These are phyloP conservation scores for Tolypocladium pustulatum DNA, from an alignment of 2,329 filamentous ascomycete genomes.

Conservation along the genomic window DNA sequence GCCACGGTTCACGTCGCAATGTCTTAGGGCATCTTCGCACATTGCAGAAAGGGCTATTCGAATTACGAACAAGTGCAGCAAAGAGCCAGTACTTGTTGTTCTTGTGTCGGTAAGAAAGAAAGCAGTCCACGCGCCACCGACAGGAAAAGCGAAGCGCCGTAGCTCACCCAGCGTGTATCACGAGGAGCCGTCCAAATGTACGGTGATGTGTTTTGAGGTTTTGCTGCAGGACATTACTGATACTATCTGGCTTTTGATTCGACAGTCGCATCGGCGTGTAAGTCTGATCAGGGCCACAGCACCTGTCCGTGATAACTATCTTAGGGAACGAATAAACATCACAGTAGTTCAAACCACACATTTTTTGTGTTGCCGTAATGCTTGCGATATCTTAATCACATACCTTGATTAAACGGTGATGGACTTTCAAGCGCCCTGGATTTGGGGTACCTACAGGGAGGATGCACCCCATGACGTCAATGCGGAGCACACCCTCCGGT, in stretches of 20 bases:
- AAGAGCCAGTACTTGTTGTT: neutral
- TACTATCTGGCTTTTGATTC: neutral
- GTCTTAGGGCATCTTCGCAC: too few species aligned
- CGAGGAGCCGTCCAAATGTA: neutral
- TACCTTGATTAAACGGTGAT: too few species aligned
- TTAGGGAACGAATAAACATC: neutral
- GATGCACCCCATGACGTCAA: neutral
- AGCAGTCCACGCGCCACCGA: neutral
- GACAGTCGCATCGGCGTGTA: neutral
- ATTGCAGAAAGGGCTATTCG: too few species aligned
- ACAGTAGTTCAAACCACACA: neutral
- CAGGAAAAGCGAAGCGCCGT: neutral
- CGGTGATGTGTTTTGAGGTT: neutral
- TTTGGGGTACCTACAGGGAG: too few species aligned
- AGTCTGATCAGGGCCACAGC: neutral
- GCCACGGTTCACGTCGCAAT: too few species aligned
- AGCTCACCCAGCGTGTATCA: neutral
- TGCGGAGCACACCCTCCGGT: neutral
- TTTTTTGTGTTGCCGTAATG: neutral
- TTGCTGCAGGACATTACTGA: neutral
- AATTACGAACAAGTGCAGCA: neutral
- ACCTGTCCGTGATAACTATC: neutral
- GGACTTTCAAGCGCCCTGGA: neutral
- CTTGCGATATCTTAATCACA: neutral
- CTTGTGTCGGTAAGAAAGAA: neutral